Base-by-base conservation (phyloP, 2,329 filamentous ascomycete species). In the Reticulascus tulasneorum region DNA sequence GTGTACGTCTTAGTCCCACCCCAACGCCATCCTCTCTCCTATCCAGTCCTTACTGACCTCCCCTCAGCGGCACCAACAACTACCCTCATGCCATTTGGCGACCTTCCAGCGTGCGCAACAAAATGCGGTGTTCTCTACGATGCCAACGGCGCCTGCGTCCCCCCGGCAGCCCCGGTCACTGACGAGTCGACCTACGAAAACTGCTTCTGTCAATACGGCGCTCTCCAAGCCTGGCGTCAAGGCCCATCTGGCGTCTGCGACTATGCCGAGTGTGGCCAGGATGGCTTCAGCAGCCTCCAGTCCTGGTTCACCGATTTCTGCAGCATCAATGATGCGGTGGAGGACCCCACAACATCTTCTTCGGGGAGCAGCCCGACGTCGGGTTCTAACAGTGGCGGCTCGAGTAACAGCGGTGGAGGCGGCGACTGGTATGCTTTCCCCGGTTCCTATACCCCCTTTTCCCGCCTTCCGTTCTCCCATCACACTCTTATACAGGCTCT, bases 271-370 rank as follows among this genome's bases (percentile, higher is more conserved):
- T 88, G 84, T 51, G 60, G 68, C 10, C 63, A 60, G 7, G 56
- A 66, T 4, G 49, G 70, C 0, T 62, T 82, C 29, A 51, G 60
- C 11, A 72, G 72, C 37, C 75, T 93, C 47, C 77, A 77, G 47
- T 66, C 59, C 35, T 94, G 87, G 87, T 93, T 82, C 56, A 72
- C 71, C 23, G 68, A 64, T 40, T 79, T 82, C 47, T 93, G 87
- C 58, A 58, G 58, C 23, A 69, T 71, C 8, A 64, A 62, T n/a
- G 56, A 59, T n/a, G n/a, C 11, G 62, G 55, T 29, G 51, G 54
- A 1, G 50, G 51, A 5, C 49, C 54, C 11, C 47, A 54, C 6
- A 53, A 50, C 10, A 44, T 48, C 35, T 53, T 58, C 10, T 47
- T 55, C 23, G 35, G 53, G 10, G 42, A 52, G 42, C 20, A 52